A percentile compares a stretch with the other conserved stretches of the same genome.
Conservation (phyloP, 139 green algal genomes). For the Medakamo hakoo region DNA sequence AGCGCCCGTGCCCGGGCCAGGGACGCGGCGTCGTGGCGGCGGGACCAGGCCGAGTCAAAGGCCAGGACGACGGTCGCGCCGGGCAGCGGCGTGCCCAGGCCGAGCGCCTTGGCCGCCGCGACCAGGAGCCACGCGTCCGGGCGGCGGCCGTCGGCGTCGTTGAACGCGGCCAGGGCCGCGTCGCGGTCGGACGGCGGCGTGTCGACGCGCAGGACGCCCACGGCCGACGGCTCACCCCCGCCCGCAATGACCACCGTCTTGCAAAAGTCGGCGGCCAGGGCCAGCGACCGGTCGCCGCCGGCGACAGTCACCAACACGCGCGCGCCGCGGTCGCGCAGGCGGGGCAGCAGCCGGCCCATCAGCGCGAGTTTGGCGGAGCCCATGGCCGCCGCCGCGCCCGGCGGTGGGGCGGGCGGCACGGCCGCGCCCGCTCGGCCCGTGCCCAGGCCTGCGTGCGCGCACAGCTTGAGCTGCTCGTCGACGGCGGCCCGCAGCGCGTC, state of each 20-base stretch:
- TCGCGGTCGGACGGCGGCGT: neutral
- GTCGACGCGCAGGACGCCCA: neutral
- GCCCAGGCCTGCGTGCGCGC: neutral
- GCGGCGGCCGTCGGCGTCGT: neutral
- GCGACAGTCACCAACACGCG: neutral
- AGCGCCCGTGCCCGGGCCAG: neutral
- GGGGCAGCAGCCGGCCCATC: neutral
- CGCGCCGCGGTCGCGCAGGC: neutral
- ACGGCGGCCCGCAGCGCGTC: neutral
- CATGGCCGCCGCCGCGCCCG: too few relatives aligned
- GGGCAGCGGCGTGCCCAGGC: neutral
- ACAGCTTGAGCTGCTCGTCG: neutral
- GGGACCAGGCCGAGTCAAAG: neutral
- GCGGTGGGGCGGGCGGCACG: too few relatives aligned
- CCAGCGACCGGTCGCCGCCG: neutral
- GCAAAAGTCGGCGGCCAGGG: neutral
- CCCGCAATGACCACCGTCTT: neutral
- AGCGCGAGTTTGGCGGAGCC: neutral
- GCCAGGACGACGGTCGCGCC: neutral
- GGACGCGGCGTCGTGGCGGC: neutral
- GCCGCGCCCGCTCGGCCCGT: too few relatives aligned
- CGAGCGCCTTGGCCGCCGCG: neutral
- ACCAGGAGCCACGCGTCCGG: neutral
- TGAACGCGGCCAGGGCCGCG: neutral
- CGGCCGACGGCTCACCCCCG: too few relatives aligned